Evolutionary conservation across 768 basidiomycete species (phyloP).

Genomic region (Agrocybe pediades): DNA sequence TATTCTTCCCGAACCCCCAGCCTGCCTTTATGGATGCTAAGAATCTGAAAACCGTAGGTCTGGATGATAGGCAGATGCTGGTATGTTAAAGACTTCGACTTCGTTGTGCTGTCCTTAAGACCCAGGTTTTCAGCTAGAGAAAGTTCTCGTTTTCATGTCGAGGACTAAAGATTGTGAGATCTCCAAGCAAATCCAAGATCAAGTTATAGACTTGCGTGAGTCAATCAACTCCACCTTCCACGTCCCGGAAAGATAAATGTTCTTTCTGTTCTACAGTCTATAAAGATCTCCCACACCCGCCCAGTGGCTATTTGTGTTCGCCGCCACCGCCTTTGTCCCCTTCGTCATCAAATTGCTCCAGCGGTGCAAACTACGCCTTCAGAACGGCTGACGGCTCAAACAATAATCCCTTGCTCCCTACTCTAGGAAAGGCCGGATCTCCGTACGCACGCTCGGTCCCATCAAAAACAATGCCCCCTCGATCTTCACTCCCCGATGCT

Average conservation of each 20-base stretch:
- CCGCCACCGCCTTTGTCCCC: conserved; percentile 13
- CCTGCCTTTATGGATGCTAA: conserved; percentile 50
- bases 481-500: conserved; percentile 59
- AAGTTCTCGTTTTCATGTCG: conserved; percentile 60
- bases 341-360: conserved; percentile 8
- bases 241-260: conserved; percentile 13
- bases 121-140: conserved; percentile 71
- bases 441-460: conserved; percentile 74
- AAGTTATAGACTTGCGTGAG: conserved; percentile 59
- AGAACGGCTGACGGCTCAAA: conserved; percentile 63
- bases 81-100: conserved; percentile 34
- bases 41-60: conserved; percentile 37
- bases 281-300: conserved; percentile 81
- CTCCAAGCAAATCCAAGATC: conserved; percentile 45
- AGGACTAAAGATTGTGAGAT: conserved; percentile 34
- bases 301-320: conserved; percentile 48
- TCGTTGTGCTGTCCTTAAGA: not conserved
- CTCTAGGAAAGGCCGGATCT: conserved; percentile 58
- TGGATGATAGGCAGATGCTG: conserved; percentile 65
- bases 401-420: conserved; percentile 56
- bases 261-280: conserved; percentile 49
- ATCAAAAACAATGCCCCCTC: conserved; percentile 41
- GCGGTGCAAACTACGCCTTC: conserved; percentile 46
- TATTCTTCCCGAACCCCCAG: conserved; percentile 31
- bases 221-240: conserved; percentile 14